These are phyloP conservation scores for Kluyveromyces sp. DNA, from an alignment of 1,139 yeast species.

Conservation along the genomic window DNA sequence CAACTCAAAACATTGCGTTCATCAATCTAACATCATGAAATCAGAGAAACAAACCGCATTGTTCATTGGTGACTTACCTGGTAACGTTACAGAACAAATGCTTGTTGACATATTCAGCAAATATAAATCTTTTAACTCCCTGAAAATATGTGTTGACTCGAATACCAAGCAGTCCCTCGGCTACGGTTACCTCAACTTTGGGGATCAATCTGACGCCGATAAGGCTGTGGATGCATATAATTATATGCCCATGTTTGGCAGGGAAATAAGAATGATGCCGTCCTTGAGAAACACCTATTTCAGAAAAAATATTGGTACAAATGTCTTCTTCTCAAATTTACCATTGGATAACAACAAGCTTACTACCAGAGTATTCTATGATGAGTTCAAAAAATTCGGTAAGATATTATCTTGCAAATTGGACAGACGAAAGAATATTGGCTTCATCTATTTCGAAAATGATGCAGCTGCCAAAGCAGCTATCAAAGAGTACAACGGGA, in stretches of 20 bases:
- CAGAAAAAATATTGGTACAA: slow-evolving; percentile 29
- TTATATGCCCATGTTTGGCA: slow-evolving; percentile 36
- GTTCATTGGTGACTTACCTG: slow-evolving; percentile 45
- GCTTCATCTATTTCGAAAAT: slow-evolving; percentile 40
- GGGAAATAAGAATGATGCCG: slow-evolving; percentile 48
- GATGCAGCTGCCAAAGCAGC: slow-evolving; percentile 37
- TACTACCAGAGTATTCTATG: slow-evolving; percentile 39
- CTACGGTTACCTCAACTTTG: slow-evolving; percentile 47
- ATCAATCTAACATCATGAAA: slow-evolving; percentile 11
- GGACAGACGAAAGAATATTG: slow-evolving; percentile 37
- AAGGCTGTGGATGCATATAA: slow-evolving; percentile 40
- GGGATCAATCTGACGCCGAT: slow-evolving; percentile 34
- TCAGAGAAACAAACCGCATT: slow-evolving; percentile 30
- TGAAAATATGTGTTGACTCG: slow-evolving; percentile 40
- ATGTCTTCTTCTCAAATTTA: slow-evolving; percentile 36
- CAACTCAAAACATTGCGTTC: slow-evolving; percentile 10
- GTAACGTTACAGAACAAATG: slow-evolving; percentile 35
- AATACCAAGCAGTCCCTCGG: slow-evolving; percentile 39
- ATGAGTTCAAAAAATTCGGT: slow-evolving; percentile 38
- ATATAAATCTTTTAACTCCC: slow-evolving; percentile 39
- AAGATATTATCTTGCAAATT: slow-evolving; percentile 41
- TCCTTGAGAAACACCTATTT: slow-evolving; percentile 35
- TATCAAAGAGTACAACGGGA: slow-evolving; percentile 34
- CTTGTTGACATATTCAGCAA: slow-evolving; percentile 34
- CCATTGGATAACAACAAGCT: slow-evolving; percentile 31